phyloP scores from a whole-genome alignment of 2,329 filamentous ascomycete species.

The Teratosphaeria nubilosa region DNA sequence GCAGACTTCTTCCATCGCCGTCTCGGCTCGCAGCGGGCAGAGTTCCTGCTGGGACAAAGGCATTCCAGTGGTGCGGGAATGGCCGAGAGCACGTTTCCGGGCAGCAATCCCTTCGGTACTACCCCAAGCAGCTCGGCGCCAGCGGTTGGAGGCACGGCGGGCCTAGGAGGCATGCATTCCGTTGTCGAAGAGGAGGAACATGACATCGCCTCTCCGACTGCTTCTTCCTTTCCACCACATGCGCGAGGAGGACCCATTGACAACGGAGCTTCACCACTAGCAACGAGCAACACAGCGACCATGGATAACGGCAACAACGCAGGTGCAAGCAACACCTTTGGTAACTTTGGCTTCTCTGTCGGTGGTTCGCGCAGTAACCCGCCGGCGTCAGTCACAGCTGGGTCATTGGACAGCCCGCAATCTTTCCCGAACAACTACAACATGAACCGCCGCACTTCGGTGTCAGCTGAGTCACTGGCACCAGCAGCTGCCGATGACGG shows the following conservation, averaged over 20 bases:
- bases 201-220: slow-evolving; percentile 62
- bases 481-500: slow-evolving; percentile 73
- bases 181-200: slow-evolving; percentile 71
- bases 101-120: slow-evolving; percentile 63
- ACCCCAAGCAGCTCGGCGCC: slow-evolving; percentile 18
- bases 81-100: slow-evolving; percentile 64
- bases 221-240: slow-evolving; percentile 34
- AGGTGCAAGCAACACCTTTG: slow-evolving; percentile 17
- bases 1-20: slow-evolving; percentile 57
- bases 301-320: slow-evolving; percentile 20
- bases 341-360: slow-evolving; percentile 25
- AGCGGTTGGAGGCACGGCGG: neutral
- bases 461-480: slow-evolving; percentile 92
- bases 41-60: slow-evolving; percentile 43
- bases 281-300: slow-evolving; percentile 14
- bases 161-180: slow-evolving; percentile 43
- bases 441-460: slow-evolving; percentile 83
- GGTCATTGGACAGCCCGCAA: slow-evolving; percentile 45
- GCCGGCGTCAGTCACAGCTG: slow-evolving; percentile 33
- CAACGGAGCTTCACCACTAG: slow-evolving; percentile 15
- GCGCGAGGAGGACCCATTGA: slow-evolving; percentile 19
- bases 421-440: slow-evolving; percentile 89
- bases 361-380: slow-evolving; percentile 16
- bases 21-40: slow-evolving; percentile 54
- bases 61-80: slow-evolving; percentile 43